Percentiles rank a stretch among this genome's conserved stretches.
Evolutionary conservation across 768 basidiomycete species (phyloP).

Genomic region (Cubamyces sp.): DNA sequence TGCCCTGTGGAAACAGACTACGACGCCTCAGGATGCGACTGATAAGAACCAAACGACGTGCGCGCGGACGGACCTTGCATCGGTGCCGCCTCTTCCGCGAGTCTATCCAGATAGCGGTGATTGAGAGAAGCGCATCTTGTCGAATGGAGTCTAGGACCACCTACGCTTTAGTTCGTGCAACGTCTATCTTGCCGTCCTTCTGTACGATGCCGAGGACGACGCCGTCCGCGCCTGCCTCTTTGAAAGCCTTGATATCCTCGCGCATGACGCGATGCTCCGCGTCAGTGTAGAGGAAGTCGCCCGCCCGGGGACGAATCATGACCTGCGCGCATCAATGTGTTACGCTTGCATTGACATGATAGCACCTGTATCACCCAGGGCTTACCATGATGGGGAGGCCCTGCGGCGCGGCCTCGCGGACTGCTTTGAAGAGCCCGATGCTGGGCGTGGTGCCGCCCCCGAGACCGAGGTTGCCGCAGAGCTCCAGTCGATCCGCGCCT

Average conservation of each 20-base stretch:
- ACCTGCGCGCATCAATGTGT: conserved; percentile 43
- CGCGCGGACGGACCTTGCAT: conserved; percentile 55
- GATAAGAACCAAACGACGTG: not conserved
- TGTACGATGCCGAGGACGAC: conserved; percentile 71
- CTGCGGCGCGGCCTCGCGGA: conserved; percentile 50
- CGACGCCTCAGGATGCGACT: not conserved
- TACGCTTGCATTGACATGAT: too few relatives aligned
- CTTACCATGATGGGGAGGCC: conserved; percentile 69
- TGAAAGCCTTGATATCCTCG: conserved; percentile 70
- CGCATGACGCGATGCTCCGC: conserved; percentile 73
- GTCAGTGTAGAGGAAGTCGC: conserved; percentile 77
- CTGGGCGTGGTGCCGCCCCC: conserved; percentile 87
- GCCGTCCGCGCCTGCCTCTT: conserved; percentile 58
- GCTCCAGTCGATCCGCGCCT: conserved; percentile 77
- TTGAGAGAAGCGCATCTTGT: not conserved
- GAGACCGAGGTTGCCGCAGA: conserved; percentile 68
- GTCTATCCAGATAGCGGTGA: conserved; percentile 37
- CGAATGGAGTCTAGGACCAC: conserved; percentile 24
- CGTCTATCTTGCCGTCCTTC: conserved; percentile 59
- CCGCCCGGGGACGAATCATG: conserved; percentile 80
- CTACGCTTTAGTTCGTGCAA: conserved; percentile 58
- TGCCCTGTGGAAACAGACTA: conserved; percentile 81
- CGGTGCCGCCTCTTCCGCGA: conserved; percentile 60
- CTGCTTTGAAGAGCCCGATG: conserved; percentile 66
- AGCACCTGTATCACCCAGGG: not conserved